Base-by-base conservation (phyloP, 78 protist species). In the Guillardia theta region DNA sequence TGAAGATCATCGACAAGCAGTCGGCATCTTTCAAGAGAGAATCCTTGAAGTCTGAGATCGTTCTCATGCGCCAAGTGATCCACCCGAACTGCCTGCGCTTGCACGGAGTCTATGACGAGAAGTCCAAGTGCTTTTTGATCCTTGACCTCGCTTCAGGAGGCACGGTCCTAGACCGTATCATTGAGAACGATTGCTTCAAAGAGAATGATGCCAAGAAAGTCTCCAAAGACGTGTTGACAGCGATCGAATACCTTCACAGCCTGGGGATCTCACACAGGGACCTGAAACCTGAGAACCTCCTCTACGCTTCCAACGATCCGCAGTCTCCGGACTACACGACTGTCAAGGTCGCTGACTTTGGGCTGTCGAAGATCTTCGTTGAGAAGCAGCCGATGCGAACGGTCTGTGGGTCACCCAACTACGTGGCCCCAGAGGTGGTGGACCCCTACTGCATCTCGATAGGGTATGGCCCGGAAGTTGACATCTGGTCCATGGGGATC, bases 251-350 rank as follows among this genome's bases (percentile, higher is more conserved):
- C n/a, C 94, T 97, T 27, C 98, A 97, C 95, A 8, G 0, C 15
- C 64, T 39, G 6, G 95, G 92, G 83, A 94, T 97, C 43, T 95
- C 94, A 43, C 96, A 97, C 94, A 62, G 98, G 12, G 98, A 97
- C 95, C 76, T 97, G 44, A 97, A 97, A 78, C 95, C 92, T 0
- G 97, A 96, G 64, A 96, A 95, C 88, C 88, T 95, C 18, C 90
- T 95, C 18, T 95, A 64, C 88, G 70, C 24, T 12, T 21, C 37
- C 41, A 30, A 77, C 48, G 76, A 30, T 41, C 45, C 48, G 1
- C 37, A 18, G 18, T 39, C 37, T 4, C 88, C 15, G 5, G 45
- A 5, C 19, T 77, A 93, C 0, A 94, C 48, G 62, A 33, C 50
- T 6, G 24, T 92, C 47, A 70, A 88, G 92, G 88, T 95, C 30